Evolutionary conservation across 163 green algal species (phyloP), one percentile per base, ranked within the genome.

Genomic region (Chlorella variabilis): DNA sequence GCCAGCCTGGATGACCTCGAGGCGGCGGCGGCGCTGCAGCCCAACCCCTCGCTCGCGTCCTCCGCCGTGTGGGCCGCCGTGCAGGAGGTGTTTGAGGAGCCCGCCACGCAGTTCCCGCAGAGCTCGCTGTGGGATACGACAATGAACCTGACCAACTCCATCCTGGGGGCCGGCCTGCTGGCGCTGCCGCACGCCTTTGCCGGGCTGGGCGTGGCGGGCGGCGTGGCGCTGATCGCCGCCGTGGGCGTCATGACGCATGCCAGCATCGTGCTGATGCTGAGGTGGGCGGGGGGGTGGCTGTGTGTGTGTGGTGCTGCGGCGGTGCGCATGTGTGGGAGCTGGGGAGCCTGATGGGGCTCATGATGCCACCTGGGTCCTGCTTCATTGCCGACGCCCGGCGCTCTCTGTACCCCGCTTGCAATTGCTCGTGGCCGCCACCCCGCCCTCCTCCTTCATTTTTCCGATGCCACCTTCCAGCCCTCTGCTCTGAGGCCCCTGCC

Each of bases 101-200:
- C 61, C 0, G 8, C 42, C 1, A 4, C 23, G 8, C 41, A 49
- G 7, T 74, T 56, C 49, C 33, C 49, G 41, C 59, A 73, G 59
- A 63, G 36, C 21, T 66, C 41, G 17, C 59, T 73, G 23, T 74
- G 75, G 75, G 59, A 81, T 33, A 81, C 59, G 0, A 65, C 75
- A 5, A 29, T 71, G 56, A 84, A 84, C 67, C 27, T 79, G 58
- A 84, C 78, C 3, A 84, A 84, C 33, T 33, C 59, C 4, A 62
- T 84, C 4, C 25, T 84, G 34, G 78, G 78, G 0, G 78, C 78
- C 0, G 78, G 78, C 63, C 56, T 84, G 58, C 78, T 84, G 25
- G 67, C 78, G 21, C 61, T 84, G 45, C 78, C 78, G 11, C 78
- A 71, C 42, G 67, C 69, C 2, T 84, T 49, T 45, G 78, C 70